These are phyloP conservation scores for Paralagenidium karlingii DNA, from an alignment of 352 stramenopile species.

Conservation along the genomic window DNA sequence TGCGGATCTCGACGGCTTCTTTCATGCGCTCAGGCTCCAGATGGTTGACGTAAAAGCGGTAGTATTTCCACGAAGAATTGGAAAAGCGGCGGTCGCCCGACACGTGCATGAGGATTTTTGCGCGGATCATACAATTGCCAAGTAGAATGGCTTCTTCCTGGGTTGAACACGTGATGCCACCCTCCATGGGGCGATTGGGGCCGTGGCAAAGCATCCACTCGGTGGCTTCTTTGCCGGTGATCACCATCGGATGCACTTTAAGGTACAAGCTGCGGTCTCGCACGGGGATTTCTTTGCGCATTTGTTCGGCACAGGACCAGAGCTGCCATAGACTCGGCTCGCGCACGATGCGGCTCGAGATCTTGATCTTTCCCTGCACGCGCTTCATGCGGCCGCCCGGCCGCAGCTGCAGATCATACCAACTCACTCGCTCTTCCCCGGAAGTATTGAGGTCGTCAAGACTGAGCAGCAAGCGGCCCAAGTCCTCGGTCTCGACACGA, in stretches of 20 bases:
- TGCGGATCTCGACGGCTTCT: slow-evolving; percentile 34
- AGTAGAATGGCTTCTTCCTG: slow-evolving; percentile 72
- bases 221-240: slow-evolving; percentile 65
- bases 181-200: slow-evolving; percentile 70
- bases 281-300: slow-evolving; percentile 55
- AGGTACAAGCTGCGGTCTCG: slow-evolving; percentile 73
- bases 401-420: slow-evolving; percentile 76
- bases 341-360: slow-evolving; percentile 75
- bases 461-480: slow-evolving; percentile 64
- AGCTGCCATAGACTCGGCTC: slow-evolving; percentile 77
- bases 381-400: slow-evolving; percentile 77
- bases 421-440: slow-evolving; percentile 66
- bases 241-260: slow-evolving; percentile 63
- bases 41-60: slow-evolving; percentile 75
- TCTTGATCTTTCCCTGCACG: slow-evolving; percentile 67
- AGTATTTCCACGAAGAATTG: slow-evolving; percentile 82
- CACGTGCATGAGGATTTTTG: slow-evolving; percentile 55
- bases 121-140: slow-evolving; percentile 51
- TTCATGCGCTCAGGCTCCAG: slow-evolving; percentile 33
- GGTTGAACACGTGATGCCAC: slow-evolving; percentile 75
- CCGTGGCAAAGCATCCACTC: slow-evolving; percentile 83
- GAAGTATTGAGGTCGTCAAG: slow-evolving; percentile 77
- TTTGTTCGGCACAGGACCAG: slow-evolving; percentile 74
- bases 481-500: slow-evolving; percentile 67
- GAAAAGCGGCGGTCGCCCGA: slow-evolving; percentile 58